A percentile compares a stretch with the other conserved stretches of the same genome.
phyloP scores from a whole-genome alignment of 1,139 yeast species.

The Sugiyamaella pinicola region DNA sequence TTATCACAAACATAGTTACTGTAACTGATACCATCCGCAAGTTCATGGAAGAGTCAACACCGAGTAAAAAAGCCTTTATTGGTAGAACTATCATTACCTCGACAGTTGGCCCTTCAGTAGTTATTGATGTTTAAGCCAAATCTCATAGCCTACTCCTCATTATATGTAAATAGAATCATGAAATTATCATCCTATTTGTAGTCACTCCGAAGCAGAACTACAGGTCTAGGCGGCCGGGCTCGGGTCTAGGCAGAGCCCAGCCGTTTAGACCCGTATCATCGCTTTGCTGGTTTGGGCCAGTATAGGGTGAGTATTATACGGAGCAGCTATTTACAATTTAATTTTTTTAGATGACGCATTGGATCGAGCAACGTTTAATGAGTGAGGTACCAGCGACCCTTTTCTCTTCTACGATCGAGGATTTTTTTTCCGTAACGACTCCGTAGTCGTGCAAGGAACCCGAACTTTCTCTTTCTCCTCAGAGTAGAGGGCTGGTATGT shows the following conservation, averaged over 20 bases:
- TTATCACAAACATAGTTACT: conserved; percentile 69
- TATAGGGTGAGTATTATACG: no score
- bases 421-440: conserved; percentile 79
- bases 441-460: conserved; percentile 86
- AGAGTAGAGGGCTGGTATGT: conserved; percentile 92
- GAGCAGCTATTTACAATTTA: conserved; percentile 5
- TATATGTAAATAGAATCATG: conserved; percentile 6
- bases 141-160: conserved; percentile 24
- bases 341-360: no score
- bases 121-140: conserved; percentile 59
- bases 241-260: neutral
- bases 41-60: conserved; percentile 51
- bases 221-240: neutral
- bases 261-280: neutral
- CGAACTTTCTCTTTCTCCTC: conserved; percentile 86
- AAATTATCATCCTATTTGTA: neutral
- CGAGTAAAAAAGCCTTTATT: conserved; percentile 60
- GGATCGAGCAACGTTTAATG: no score
- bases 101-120: conserved; percentile 80
- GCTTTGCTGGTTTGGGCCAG: neutral
- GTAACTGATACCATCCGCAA: conserved; percentile 66
- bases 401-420: conserved; percentile 73
- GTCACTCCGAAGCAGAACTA: no score
- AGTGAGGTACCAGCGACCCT: conserved; percentile 92
- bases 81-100: conserved; percentile 72